Evolutionary conservation across 2,329 filamentous ascomycete genomes (phyloP).

Genomic region (Colletotrichum orchidophilum): DNA sequence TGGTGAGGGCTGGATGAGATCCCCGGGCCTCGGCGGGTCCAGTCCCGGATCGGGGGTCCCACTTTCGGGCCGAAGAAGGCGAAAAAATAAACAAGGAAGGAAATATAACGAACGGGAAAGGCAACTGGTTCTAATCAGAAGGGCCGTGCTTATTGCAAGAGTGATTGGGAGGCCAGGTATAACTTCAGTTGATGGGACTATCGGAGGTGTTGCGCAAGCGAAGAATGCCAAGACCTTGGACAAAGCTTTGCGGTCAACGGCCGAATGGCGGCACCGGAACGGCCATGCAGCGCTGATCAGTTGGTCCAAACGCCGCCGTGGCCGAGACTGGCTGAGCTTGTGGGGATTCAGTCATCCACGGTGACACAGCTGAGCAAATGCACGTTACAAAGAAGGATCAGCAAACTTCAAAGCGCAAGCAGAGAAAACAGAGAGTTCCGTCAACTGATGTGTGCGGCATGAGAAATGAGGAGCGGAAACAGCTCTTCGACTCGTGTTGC

Average conservation of each 20-base stretch:
- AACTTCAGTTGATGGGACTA: background rate
- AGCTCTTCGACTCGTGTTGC: background rate
- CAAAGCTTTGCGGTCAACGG: background rate
- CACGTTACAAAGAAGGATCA: conserved; percentile 6
- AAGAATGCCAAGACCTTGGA: background rate
- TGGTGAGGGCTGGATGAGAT: background rate
- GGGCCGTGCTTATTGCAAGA: background rate
- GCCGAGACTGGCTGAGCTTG: conserved; percentile 8
- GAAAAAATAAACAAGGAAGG: background rate
- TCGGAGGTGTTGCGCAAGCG: background rate
- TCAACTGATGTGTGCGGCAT: background rate
- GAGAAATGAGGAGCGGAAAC: background rate
- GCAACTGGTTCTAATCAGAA: background rate
- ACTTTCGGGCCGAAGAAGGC: background rate
- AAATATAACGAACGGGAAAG: background rate
- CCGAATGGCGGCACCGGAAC: background rate
- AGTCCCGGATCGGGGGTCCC: background rate
- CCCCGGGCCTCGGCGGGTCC: background rate
- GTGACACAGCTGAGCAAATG: conserved; percentile 14
- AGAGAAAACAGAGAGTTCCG: background rate
- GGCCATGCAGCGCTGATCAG: conserved; percentile 5
- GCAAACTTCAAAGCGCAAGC: conserved; percentile 17
- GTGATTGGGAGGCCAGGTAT: background rate
- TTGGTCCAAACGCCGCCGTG: background rate
- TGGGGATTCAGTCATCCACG: background rate